A percentile compares a stretch with the other conserved stretches of the same genome.
Evolutionary conservation across 2,329 filamentous ascomycete species (phyloP).

Genomic region (Huntiella bhutanensis): DNA sequence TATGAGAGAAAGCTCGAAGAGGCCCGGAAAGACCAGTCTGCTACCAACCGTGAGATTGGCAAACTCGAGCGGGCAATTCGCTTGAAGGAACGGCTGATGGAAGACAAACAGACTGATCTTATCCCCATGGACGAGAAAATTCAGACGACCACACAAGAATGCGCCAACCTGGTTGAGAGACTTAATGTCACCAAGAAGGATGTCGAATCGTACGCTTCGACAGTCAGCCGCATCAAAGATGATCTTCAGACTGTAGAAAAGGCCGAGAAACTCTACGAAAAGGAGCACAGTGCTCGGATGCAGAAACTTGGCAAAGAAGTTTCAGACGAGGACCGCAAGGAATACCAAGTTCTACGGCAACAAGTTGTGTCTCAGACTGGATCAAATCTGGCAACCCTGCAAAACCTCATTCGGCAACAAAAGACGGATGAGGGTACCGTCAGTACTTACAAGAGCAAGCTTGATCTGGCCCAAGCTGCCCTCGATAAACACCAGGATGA

Average conservation of each 20-base stretch:
- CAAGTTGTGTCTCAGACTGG: constrained; percentile 73
- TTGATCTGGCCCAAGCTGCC: constrained; percentile 58
- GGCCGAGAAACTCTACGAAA: constrained; percentile 73
- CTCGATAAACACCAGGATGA: constrained; percentile 59
- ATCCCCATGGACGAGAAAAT: constrained; percentile 90
- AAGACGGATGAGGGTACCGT: constrained; percentile 86
- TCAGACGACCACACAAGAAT: constrained; percentile 51
- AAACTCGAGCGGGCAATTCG: constrained; percentile 77
- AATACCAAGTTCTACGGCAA: constrained; percentile 69
- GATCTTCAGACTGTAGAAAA: constrained; percentile 74
- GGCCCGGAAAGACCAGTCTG: constrained; percentile 66
- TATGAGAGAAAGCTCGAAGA: constrained; percentile 65
- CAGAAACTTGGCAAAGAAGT: constrained; percentile 75
- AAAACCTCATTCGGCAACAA: constrained; percentile 70
- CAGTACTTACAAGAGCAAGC: constrained; percentile 72
- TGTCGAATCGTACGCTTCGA: constrained; percentile 48
- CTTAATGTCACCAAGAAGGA: constrained; percentile 58
- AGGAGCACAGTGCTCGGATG: constrained; percentile 66
- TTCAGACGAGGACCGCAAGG: constrained; percentile 68
- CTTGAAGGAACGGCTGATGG: constrained; percentile 67
- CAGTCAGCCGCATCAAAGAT: constrained; percentile 57
- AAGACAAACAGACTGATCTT: constrained; percentile 67
- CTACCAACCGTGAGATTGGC: constrained; percentile 54
- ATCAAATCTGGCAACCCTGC: constrained; percentile 61
- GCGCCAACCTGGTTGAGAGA: constrained; percentile 47